Conservation (phyloP, 2,329 filamentous ascomycete genomes). For the Cytospora piceicola region DNA sequence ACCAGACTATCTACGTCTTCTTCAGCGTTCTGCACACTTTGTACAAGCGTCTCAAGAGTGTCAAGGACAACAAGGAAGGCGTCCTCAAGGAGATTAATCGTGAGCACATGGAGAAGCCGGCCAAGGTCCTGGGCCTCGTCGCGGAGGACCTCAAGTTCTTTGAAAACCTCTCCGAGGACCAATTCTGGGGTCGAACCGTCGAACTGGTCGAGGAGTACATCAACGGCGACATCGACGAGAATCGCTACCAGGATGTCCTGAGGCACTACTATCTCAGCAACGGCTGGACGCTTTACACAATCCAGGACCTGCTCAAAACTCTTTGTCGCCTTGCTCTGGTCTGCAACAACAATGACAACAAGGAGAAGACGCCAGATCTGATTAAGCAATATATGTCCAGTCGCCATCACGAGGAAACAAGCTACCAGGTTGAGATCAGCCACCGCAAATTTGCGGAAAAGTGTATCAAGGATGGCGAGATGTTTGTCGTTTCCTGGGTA, state of each 20-base stretch:
- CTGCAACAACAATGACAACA: constrained; percentile 84
- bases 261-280: constrained; percentile 88
- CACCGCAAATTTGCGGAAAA: constrained; percentile 92
- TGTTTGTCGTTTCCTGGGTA: constrained; percentile 91
- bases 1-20: constrained; percentile 91
- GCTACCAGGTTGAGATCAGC: constrained; percentile 85
- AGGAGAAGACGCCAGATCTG: constrained; percentile 92
- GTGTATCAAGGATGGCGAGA: constrained; percentile 87
- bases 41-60: constrained; percentile 79
- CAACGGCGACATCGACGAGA: constrained; percentile 78
- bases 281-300: constrained; percentile 92
- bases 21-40: constrained; percentile 92
- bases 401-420: constrained; percentile 81
- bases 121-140: constrained; percentile 80
- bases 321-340: constrained; percentile 79
- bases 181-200: constrained; percentile 85
- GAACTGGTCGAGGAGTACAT: constrained; percentile 87
- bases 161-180: constrained; percentile 62
- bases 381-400: constrained; percentile 84
- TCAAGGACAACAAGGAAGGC: constrained; percentile 78
- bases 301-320: constrained; percentile 84
- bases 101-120: constrained; percentile 76
- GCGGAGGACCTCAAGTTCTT: constrained; percentile 83
- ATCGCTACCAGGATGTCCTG: constrained; percentile 84
- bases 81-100: constrained; percentile 76